These are phyloP conservation scores for Candida loeiensis DNA, from an alignment of 805 yeast species.

Conservation along the genomic window DNA sequence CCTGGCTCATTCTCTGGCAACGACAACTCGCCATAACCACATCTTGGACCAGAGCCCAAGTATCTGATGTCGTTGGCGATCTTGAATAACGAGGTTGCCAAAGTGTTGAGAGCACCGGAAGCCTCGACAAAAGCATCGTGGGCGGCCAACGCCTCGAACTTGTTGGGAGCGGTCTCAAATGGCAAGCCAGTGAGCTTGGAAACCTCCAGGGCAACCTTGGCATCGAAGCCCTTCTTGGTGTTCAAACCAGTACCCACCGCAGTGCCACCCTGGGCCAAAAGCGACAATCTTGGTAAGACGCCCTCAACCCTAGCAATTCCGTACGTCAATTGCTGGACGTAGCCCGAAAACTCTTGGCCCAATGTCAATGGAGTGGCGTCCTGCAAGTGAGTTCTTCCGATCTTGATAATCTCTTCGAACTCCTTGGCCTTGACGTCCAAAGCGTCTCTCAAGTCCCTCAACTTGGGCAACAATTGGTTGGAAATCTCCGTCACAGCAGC, in stretches of 20 bases:
- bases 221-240: conserved; percentile 37
- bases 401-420: conserved; percentile 34
- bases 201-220: conserved; percentile 31
- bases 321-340: conserved; percentile 34
- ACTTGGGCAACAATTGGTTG: conserved; percentile 28
- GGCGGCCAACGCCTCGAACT: conserved; percentile 40
- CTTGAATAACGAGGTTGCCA: conserved; percentile 36
- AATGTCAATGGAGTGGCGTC: conserved; percentile 41
- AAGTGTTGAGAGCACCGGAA: conserved; percentile 38
- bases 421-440: conserved; percentile 28
- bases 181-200: conserved; percentile 30
- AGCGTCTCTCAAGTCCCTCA: conserved; percentile 32
- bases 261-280: conserved; percentile 40
- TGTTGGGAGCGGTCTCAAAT: conserved; percentile 38
- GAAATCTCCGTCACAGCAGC: conserved; percentile 37
- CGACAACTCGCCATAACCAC: conserved; percentile 39
- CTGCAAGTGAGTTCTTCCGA: conserved; percentile 40
- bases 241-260: conserved; percentile 42
- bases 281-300: conserved; percentile 30
- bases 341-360: conserved; percentile 40
- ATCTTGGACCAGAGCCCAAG: conserved; percentile 40
- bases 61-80: conserved; percentile 39
- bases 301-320: conserved; percentile 33
- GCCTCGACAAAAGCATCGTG: conserved; percentile 40
- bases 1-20: conserved; percentile 41